Evolutionary conservation across 2,329 filamentous ascomycete genomes (phyloP).

Genomic region (Claviceps pusilla): DNA sequence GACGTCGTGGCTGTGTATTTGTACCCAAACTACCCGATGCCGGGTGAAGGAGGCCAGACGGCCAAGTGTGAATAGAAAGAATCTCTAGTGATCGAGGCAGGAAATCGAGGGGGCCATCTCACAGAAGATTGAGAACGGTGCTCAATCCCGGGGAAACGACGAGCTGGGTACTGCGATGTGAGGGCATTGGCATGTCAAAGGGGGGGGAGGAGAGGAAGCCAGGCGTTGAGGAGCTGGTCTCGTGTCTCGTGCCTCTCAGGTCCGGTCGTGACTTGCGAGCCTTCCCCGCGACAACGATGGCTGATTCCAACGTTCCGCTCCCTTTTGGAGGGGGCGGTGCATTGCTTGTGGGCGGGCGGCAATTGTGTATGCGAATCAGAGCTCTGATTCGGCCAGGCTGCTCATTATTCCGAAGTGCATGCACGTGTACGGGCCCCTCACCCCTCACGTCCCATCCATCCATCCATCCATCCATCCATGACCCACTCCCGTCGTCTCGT

Average conservation of each 20-base stretch:
- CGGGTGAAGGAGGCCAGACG: neutral
- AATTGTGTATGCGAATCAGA: neutral
- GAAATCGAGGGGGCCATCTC: slow-evolving; percentile 5
- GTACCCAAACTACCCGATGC: neutral
- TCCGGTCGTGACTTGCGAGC: neutral
- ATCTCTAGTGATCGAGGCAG: neutral
- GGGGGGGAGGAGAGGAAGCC: neutral
- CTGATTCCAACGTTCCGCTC: too few relatives aligned
- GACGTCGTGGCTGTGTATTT: neutral
- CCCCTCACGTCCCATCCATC: too few relatives aligned
- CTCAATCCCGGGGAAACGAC: neutral
- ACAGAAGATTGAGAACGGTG: neutral
- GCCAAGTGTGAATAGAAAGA: neutral
- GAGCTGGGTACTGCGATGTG: neutral
- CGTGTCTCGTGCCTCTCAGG: slow-evolving; percentile 2
- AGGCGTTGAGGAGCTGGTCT: neutral
- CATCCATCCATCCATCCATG: too few relatives aligned
- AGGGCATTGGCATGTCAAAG: neutral
- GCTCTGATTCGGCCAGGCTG: too few relatives aligned
- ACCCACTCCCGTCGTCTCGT: too few relatives aligned
- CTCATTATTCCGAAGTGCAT: neutral
- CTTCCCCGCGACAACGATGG: neutral
- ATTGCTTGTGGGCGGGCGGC: too few relatives aligned
- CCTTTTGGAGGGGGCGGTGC: too few relatives aligned
- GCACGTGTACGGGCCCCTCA: too few relatives aligned